phyloP scores from a whole-genome alignment of 2,329 filamentous ascomycete species.

The Fusarium tricinctum region DNA sequence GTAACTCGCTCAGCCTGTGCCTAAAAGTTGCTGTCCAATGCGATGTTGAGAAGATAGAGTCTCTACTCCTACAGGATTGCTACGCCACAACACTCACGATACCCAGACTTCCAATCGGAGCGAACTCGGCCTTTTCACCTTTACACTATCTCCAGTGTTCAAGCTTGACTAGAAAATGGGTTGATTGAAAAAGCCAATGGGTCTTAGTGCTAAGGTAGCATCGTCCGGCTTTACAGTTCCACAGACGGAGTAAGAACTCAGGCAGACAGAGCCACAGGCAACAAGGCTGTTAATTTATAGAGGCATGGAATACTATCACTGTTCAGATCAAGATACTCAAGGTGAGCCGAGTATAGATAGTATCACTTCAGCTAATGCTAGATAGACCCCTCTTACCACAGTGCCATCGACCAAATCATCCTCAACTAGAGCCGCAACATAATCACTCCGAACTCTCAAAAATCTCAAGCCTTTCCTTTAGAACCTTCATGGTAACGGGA shows the following conservation, averaged over 20 bases:
- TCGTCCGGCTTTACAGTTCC: conserved; percentile 6
- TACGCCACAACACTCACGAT: not conserved
- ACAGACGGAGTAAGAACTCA: not conserved
- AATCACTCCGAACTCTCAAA: conserved; percentile 14
- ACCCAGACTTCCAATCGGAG: conserved; percentile 18
- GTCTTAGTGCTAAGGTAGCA: conserved; percentile 30
- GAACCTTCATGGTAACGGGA: conserved; percentile 6
- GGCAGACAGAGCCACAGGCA: conserved; percentile 3
- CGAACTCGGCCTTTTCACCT: conserved; percentile 7
- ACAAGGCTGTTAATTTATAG: not conserved
- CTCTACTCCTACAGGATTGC: not conserved
- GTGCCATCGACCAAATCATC: conserved; percentile 29
- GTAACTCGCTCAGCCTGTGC: no score
- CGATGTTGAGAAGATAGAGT: not conserved
- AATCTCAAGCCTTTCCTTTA: conserved; percentile 5
- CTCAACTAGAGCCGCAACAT: conserved; percentile 27
- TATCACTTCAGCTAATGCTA: conserved; percentile 22
- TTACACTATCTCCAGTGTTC: not conserved
- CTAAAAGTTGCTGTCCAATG: not conserved
- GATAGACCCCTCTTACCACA: conserved; percentile 30
- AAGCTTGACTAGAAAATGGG: conserved; percentile 16
- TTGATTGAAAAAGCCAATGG: conserved; percentile 6
- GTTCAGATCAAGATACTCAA: conserved; percentile 45
- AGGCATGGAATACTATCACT: conserved; percentile 33
- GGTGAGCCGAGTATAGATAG: conserved; percentile 32